Base-by-base conservation (phyloP, 2,329 filamentous ascomycete genomes). In the Cordyceps cicadae region DNA sequence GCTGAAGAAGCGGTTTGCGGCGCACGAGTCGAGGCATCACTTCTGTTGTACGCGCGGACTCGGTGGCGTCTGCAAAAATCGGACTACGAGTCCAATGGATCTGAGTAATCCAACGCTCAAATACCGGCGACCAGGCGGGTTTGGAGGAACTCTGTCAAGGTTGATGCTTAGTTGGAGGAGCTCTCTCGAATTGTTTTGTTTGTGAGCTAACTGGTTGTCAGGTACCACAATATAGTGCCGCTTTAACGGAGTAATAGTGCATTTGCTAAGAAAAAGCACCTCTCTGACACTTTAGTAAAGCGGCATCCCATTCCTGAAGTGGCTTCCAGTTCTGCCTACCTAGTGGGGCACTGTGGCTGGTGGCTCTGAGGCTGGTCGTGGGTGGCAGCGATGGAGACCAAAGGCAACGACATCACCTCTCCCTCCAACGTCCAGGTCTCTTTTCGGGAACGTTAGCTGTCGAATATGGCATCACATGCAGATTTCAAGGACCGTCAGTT, bases 401-500 rank as follows among this genome's bases (percentile, higher is more conserved):
- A 7, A 46, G 39, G 39, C 48, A 37, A 41, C 49, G 46, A 37
- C 60, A 62, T 57, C 41, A 52, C 15, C 39, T 52, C 37, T 46
- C 19, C 19, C 39, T 46, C n/a, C 48, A 46, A 24, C 54, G 34
- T 24, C 43, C 14, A 49, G 51, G 37, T 51, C 50, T 43, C 7
- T 21, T 19, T 39, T 55, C 41, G 14, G 11, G 21, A 32, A 34
- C n/a, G 21, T n/a, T 26, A 34, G 37, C 12, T 11, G 32, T n/a
- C 19, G 67, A 71, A 68, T 49, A 81, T 81, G 78, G 69, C 80
- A 62, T 77, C 78, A 52, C 78, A 82, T 67, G 77, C 80, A 65
- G 82, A 85, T 66, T 87, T 81, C 75, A 87, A 92, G 78, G 92
- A 97, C 77, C 85, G 94, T 70, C 89, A 99, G 77, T 96, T 99